phyloP scores from a whole-genome alignment of 2,329 filamentous ascomycete genomes.

The Nectriaceae sp. region DNA sequence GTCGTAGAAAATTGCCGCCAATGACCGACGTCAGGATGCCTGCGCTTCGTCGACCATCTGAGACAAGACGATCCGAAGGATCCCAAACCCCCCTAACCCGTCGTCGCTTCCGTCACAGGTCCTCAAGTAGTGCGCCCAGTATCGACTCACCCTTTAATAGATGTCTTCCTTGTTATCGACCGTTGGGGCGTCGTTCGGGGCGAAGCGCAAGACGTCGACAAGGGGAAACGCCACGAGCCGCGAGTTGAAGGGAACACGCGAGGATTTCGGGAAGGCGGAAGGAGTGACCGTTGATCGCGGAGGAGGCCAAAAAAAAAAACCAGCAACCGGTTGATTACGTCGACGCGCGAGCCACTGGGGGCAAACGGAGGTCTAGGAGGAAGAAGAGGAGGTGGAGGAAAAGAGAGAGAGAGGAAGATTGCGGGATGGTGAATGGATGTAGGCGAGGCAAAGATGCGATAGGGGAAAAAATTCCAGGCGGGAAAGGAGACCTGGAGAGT shows the following conservation, averaged over 20 bases:
- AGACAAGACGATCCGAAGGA: conserved; percentile 23
- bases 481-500: conserved; percentile 22
- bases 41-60: conserved; percentile 23
- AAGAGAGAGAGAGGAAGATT: conserved; percentile 9
- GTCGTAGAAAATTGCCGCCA: conserved; percentile 24
- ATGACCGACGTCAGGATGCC: conserved; percentile 23
- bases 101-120: conserved; percentile 23
- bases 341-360: conserved; percentile 24
- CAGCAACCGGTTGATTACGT: conserved; percentile 18
- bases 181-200: conserved; percentile 19
- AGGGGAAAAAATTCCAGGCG: conserved; percentile 29
- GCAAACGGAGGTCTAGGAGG: conserved; percentile 21
- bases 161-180: conserved; percentile 11
- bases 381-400: conserved; percentile 13
- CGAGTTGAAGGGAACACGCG: conserved; percentile 28
- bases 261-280: conserved; percentile 28
- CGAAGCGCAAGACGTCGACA: conserved; percentile 16
- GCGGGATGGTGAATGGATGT: conserved; percentile 20
- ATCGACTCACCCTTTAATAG: conserved; percentile 22
- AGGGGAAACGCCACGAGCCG: conserved; percentile 21
- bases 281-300: conserved; percentile 24
- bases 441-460: conserved; percentile 27
- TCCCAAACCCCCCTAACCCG: conserved; percentile 16
- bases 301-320: conserved; percentile 19
- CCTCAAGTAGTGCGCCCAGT: conserved; percentile 10